Evolutionary conservation across 805 yeast genomes (phyloP).

Genomic region (Candida jianshihensis): DNA sequence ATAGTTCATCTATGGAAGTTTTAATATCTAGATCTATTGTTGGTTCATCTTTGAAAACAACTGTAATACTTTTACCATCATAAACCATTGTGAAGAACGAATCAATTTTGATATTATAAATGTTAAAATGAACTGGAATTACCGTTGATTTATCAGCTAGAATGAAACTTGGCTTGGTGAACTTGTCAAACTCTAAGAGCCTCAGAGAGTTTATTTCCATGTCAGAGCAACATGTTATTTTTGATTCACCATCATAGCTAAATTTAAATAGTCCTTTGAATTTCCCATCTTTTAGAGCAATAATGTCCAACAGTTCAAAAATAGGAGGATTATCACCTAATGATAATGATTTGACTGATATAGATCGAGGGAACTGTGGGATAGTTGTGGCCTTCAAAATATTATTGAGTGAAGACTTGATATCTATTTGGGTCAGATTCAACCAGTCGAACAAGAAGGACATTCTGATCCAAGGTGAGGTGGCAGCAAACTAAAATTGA

Average conservation of each 20-base stretch:
- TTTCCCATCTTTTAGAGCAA: slow-evolving; percentile 12
- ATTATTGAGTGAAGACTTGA: slow-evolving; percentile 16
- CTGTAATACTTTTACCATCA: slow-evolving; percentile 13
- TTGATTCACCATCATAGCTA: slow-evolving; percentile 16
- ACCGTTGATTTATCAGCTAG: slow-evolving; percentile 17
- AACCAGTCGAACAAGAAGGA: slow-evolving; percentile 21
- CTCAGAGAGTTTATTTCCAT: slow-evolving; percentile 20
- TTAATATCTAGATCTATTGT: slow-evolving; percentile 15
- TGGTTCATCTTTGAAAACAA: slow-evolving; percentile 22
- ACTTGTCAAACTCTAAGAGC: slow-evolving; percentile 19
- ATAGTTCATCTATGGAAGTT: slow-evolving; percentile 21
- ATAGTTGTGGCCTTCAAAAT: slow-evolving; percentile 12
- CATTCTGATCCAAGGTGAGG: slow-evolving; percentile 12
- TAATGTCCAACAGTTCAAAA: slow-evolving; percentile 17
- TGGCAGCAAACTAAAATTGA: no score
- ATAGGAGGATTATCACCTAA: slow-evolving; percentile 14
- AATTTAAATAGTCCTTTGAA: slow-evolving; percentile 21
- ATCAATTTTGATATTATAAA: slow-evolving; percentile 14
- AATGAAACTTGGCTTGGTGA: slow-evolving; percentile 22
- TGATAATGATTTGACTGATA: slow-evolving; percentile 10
- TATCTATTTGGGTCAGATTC: slow-evolving; percentile 13
- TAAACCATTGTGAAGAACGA: slow-evolving; percentile 18
- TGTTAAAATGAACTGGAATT: slow-evolving; percentile 20
- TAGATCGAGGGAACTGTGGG: slow-evolving; percentile 16
- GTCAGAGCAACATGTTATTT: slow-evolving; percentile 13